Evolutionary conservation across 371 early-diverging fungal species (phyloP).

Genomic region (Chytridium lagenaria): DNA sequence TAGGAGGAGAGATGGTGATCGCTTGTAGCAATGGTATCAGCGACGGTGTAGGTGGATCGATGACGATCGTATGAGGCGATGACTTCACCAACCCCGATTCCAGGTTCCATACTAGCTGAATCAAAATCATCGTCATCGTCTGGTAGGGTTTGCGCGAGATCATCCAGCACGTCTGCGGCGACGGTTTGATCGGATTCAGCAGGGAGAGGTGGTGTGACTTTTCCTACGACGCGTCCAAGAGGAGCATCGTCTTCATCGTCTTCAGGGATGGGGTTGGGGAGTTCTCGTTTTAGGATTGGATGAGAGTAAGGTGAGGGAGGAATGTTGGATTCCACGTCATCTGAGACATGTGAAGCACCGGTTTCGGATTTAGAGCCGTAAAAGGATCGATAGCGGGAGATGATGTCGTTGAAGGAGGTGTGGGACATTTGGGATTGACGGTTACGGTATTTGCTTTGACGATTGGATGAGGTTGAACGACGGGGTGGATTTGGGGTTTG

Average conservation of each 20-base stretch:
- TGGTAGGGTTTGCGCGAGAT: neutral
- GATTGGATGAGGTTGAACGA: neutral
- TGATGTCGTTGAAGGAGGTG: neutral
- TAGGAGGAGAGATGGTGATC: neutral
- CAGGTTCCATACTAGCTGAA: neutral
- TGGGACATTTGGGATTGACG: constrained; percentile 3
- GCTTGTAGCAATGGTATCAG: no score
- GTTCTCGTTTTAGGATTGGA: no score
- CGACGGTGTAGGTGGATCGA: neutral
- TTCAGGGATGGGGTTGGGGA: neutral
- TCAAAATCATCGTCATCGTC: neutral
- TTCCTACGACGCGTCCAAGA: neutral
- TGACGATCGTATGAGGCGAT: neutral
- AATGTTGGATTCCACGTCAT: neutral
- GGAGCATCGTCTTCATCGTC: constrained; percentile 4
- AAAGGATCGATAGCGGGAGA: neutral
- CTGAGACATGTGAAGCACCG: neutral
- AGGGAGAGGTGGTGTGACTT: neutral
- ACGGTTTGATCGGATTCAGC: neutral
- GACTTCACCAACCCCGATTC: neutral
- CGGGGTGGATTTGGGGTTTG: no score
- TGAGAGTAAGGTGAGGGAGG: neutral
- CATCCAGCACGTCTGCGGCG: neutral
- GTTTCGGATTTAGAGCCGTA: constrained; percentile 1
- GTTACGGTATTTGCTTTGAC: neutral